These are phyloP conservation scores for Penicillium sp. DNA, from an alignment of 2,329 filamentous ascomycete species.

Conservation along the genomic window DNA sequence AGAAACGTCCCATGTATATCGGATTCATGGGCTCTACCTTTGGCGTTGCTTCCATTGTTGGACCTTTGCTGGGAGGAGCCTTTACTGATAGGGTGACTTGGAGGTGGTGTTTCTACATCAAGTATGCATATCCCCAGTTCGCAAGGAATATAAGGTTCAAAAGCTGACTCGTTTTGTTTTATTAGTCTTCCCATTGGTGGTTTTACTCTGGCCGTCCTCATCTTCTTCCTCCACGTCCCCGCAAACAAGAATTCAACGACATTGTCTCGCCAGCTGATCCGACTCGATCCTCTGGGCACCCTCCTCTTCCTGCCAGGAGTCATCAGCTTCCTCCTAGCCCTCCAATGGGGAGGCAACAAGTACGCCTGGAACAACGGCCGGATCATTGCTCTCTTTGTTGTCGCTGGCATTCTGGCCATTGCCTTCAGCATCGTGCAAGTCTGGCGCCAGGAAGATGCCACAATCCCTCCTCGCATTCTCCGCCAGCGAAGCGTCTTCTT, in stretches of 20 bases:
- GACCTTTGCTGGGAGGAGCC: conserved; percentile 47
- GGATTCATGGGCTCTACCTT: too few species aligned
- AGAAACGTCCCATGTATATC: too few species aligned
- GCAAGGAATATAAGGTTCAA: too few species aligned
- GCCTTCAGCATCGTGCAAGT: too few species aligned
- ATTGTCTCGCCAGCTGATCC: conserved; percentile 15
- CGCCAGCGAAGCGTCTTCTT: too few species aligned
- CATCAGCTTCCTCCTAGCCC: conserved; percentile 23
- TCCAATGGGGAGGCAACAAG: conserved; percentile 30
- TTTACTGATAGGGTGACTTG: conserved; percentile 46
- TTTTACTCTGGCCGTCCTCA: conserved; percentile 48
- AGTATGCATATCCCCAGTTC: conserved; percentile 14
- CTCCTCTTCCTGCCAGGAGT: too few species aligned
- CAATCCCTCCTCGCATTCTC: too few species aligned
- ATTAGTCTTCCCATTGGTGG: conserved; percentile 42
- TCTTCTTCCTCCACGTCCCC: conserved; percentile 52
- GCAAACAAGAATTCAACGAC: conserved; percentile 22
- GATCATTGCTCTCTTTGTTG: conserved; percentile 28
- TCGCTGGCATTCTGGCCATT: too few species aligned
- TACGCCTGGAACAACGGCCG: conserved; percentile 28
- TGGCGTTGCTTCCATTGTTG: conserved; percentile 53
- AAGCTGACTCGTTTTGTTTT: too few species aligned
- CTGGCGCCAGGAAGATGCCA: too few species aligned
- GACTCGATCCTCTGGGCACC: too few species aligned
- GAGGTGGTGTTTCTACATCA: conserved; percentile 49